Evolutionary conservation across 164 flowering plant species (phyloP).

Genomic region (Taxillus chinensis): DNA sequence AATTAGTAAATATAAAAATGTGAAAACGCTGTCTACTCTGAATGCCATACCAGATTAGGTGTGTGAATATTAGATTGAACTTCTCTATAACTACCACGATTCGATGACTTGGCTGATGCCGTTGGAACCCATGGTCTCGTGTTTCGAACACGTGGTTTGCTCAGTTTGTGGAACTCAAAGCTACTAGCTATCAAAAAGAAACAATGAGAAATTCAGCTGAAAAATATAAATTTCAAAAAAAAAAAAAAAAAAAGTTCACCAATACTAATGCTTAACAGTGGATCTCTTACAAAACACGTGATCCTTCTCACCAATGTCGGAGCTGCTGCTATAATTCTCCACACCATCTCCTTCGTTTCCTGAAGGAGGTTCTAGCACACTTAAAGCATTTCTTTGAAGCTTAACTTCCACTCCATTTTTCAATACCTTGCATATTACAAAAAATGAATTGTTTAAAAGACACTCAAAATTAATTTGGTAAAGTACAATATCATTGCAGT

Average conservation of each 20-base stretch:
- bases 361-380: slow-evolving; percentile 81
- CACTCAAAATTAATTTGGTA: neutral
- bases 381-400: slow-evolving; percentile 86
- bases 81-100: slow-evolving; percentile 34
- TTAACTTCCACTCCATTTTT: slow-evolving; percentile 93
- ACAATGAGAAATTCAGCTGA: neutral
- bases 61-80: slow-evolving; percentile 36
- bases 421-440: slow-evolving; percentile 43
- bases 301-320: slow-evolving; percentile 43
- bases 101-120: slow-evolving; percentile 29
- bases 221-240: neutral
- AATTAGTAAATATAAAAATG: too few species aligned
- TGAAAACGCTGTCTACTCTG: neutral
- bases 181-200: slow-evolving; percentile 35
- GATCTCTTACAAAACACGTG: slow-evolving; percentile 49
- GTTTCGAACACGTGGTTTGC: slow-evolving; percentile 59
- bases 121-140: slow-evolving; percentile 50
- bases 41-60: slow-evolving; percentile 33
- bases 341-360: slow-evolving; percentile 70
- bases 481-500: too few species aligned
- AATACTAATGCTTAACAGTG: neutral
- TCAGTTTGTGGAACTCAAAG: slow-evolving; percentile 41
- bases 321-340: slow-evolving; percentile 38
- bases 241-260: neutral
- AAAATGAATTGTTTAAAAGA: neutral